Percentiles rank a stretch among this genome's conserved stretches.
Evolutionary conservation across 1,284 basidiomycete species (phyloP).

Genomic region (Dichomitus squalens): DNA sequence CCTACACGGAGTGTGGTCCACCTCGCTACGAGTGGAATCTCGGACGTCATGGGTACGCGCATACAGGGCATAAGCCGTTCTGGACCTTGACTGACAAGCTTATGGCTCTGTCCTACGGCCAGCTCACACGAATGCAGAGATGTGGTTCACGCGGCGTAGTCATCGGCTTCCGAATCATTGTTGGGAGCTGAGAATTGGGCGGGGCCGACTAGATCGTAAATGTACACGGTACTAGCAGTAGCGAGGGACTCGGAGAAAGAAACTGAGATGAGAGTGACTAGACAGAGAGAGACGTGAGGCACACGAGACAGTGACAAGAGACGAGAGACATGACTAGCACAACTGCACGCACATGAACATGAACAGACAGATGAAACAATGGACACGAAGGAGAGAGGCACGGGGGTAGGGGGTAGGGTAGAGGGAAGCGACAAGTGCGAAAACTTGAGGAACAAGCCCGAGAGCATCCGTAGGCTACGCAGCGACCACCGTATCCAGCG

Average conservation of each 20-base stretch:
- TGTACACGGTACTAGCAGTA: constrained; percentile 13
- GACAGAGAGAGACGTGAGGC: not conserved
- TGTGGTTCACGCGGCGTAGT: constrained; percentile 10
- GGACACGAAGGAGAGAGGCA: not conserved
- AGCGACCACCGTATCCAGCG: not conserved
- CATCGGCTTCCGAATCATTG: constrained; percentile 9
- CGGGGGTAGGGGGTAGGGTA: not conserved
- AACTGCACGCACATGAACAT: not conserved
- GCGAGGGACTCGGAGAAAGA: constrained; percentile 7
- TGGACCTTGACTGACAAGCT: too few species aligned
- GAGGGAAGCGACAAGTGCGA: not conserved
- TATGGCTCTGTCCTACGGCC: too few species aligned
- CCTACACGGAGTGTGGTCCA: too few species aligned
- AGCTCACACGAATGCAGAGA: not conserved
- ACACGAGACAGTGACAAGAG: not conserved
- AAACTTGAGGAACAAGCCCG: not conserved
- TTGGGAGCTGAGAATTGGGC: not conserved
- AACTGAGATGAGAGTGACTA: not conserved
- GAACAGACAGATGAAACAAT: not conserved
- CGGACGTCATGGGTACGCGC: too few species aligned
- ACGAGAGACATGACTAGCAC: constrained; percentile 5
- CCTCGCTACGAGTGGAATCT: too few species aligned
- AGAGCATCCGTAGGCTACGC: not conserved
- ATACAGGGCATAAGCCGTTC: too few species aligned
- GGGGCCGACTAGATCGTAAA: constrained; percentile 19